phyloP scores from a whole-genome alignment of 129 eudicot species.

The Heracleum sosnowskyi region DNA sequence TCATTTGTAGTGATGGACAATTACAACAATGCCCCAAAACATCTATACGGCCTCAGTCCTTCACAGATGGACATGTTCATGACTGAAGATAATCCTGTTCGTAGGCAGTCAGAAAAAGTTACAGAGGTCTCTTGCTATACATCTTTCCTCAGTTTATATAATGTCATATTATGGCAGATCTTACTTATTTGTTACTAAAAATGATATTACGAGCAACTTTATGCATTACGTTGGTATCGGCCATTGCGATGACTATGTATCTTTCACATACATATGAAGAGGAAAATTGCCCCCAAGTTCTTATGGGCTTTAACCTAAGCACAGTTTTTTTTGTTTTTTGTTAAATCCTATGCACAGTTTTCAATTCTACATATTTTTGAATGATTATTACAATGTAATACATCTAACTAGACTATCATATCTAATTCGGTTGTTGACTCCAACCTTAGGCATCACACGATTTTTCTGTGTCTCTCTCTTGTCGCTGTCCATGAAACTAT shows the following conservation, averaged over 20 bases:
- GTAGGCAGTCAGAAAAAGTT: slow-evolving; percentile 58
- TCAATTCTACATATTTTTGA: neutral
- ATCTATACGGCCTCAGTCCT: slow-evolving; percentile 70
- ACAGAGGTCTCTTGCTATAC: slow-evolving; percentile 51
- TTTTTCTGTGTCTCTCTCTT: neutral
- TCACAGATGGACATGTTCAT: slow-evolving; percentile 89
- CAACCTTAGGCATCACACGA: neutral
- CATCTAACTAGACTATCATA: neutral
- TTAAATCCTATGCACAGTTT: too few relatives aligned
- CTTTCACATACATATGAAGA: neutral
- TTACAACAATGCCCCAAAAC: slow-evolving; percentile 67
- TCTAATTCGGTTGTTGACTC: neutral
- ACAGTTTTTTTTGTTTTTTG: too few relatives aligned
- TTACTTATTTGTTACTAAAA: neutral
- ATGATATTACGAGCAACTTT: neutral
- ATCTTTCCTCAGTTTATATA: neutral
- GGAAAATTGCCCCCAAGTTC: neutral
- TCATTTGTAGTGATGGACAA: slow-evolving; percentile 65
- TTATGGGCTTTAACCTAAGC: neutral
- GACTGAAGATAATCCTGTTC: slow-evolving; percentile 74
- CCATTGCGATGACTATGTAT: neutral
- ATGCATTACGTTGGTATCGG: neutral
- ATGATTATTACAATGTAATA: neutral
- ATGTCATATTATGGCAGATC: neutral
- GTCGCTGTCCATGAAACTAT: neutral